phyloP scores from a whole-genome alignment of 2,329 filamentous ascomycete species.

The Penicillium sp. region DNA sequence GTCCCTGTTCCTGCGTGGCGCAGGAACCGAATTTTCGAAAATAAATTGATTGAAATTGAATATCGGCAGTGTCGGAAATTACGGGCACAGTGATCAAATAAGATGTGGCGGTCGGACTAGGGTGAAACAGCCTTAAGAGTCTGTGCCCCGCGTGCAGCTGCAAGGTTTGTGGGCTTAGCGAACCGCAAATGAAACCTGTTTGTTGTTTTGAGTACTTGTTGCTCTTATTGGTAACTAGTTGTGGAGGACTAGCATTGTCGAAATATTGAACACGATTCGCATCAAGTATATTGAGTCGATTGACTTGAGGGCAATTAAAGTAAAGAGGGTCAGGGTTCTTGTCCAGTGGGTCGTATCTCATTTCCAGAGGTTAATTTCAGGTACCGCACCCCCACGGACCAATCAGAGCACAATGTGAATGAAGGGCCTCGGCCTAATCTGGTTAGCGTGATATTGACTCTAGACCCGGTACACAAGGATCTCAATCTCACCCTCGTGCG shows the following conservation, averaged over 20 bases:
- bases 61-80: conserved; percentile 25
- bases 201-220: background rate
- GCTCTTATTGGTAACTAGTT: no score
- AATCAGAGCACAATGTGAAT: background rate
- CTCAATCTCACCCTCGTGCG: background rate
- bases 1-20: background rate
- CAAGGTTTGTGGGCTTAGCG: conserved; percentile 15
- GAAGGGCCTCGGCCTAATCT: background rate
- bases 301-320: background rate
- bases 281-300: background rate
- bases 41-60: conserved; percentile 8
- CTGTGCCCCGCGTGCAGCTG: conserved; percentile 19
- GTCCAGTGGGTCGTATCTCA: background rate
- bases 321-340: conserved; percentile 4
- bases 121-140: conserved; percentile 23
- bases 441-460: conserved; percentile 5
- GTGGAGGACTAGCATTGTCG: no score
- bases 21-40: background rate
- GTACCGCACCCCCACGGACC: conserved; percentile 10
- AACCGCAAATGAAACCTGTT: conserved; percentile 2
- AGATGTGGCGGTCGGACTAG: conserved; percentile 10
- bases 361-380: conserved; percentile 14
- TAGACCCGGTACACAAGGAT: conserved; percentile 10
- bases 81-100: conserved; percentile 11
- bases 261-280: no score